Percentiles rank a stretch among this genome's conserved stretches.
Conservation (phyloP, 2,329 filamentous ascomycete genomes). For the Ophiostoma fasciatum region DNA sequence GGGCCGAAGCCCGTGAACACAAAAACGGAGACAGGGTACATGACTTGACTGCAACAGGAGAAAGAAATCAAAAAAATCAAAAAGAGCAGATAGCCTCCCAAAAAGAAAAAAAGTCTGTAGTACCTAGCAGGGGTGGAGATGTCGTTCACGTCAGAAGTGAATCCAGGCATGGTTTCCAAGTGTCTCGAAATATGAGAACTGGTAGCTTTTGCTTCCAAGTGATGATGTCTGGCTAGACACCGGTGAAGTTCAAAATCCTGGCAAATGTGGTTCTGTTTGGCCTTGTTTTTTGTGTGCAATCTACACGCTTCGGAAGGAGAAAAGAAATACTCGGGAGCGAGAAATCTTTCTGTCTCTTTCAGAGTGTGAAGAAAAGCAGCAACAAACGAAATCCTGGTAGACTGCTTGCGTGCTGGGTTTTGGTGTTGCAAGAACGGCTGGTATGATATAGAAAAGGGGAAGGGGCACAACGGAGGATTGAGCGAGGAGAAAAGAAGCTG, state of each 20-base stretch:
- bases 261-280: neutral
- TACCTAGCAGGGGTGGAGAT: slow-evolving; percentile 48
- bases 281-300: neutral
- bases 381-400: neutral
- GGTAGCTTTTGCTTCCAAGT: neutral
- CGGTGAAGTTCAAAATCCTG: neutral
- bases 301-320: neutral
- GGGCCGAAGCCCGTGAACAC: slow-evolving; percentile 16
- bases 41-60: no score
- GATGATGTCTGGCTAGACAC: slow-evolving; percentile 3
- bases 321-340: neutral
- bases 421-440: no score
- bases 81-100: slow-evolving; percentile 24
- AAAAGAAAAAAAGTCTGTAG: slow-evolving; percentile 34
- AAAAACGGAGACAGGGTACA: slow-evolving; percentile 5
- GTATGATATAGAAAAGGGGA: no score
- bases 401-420: no score
- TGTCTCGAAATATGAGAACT: no score
- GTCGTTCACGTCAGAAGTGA: slow-evolving; percentile 42
- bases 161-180: slow-evolving; percentile 37
- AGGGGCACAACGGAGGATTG: neutral
- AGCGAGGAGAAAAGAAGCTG: neutral
- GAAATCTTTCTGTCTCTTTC: no score
- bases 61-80: slow-evolving; percentile 12
- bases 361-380: neutral